phyloP scores from a whole-genome alignment of 225 moss, liverwort and hornwort genomes.

The Bryum argenteum region DNA sequence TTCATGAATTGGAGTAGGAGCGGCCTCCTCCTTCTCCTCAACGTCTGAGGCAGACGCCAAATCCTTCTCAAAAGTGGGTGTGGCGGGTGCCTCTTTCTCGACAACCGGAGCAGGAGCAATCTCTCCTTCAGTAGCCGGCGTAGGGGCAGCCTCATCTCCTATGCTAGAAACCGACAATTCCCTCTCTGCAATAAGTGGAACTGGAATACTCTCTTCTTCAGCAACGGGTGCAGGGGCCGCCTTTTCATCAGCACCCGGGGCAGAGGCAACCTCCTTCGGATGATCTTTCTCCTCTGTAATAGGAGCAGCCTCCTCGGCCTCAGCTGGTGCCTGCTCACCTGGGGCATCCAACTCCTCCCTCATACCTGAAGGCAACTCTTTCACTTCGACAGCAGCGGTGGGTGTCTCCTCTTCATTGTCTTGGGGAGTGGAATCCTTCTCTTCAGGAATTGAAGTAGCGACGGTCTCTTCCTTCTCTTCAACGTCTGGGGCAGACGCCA shows the following conservation, averaged over 20 bases:
- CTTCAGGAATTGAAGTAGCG: background rate
- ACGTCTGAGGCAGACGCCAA: background rate
- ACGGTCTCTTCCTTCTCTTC: background rate
- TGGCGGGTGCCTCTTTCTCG: background rate
- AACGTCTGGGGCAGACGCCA: background rate
- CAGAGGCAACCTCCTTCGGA: background rate
- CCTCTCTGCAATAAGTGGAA: background rate
- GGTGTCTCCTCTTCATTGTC: background rate
- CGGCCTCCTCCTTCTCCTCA: background rate
- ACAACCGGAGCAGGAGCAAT: background rate
- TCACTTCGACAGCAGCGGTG: background rate
- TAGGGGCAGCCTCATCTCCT: background rate
- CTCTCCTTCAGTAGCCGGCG: background rate
- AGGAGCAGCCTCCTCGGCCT: background rate
- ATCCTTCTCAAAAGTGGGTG: background rate
- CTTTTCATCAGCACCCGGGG: background rate
- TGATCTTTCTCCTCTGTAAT: background rate
- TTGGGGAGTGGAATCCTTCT: background rate
- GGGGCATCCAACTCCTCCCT: background rate
- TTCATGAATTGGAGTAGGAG: background rate
- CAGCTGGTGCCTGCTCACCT: too few species aligned
- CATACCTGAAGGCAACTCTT: too few species aligned
- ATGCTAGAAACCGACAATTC: background rate
- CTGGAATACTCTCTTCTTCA: background rate
- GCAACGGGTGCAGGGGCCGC: background rate